A percentile compares a stretch with the other conserved stretches of the same genome.
Evolutionary conservation across 1,284 basidiomycete genomes (phyloP).

Genomic region (Apiotrichum siamense): DNA sequence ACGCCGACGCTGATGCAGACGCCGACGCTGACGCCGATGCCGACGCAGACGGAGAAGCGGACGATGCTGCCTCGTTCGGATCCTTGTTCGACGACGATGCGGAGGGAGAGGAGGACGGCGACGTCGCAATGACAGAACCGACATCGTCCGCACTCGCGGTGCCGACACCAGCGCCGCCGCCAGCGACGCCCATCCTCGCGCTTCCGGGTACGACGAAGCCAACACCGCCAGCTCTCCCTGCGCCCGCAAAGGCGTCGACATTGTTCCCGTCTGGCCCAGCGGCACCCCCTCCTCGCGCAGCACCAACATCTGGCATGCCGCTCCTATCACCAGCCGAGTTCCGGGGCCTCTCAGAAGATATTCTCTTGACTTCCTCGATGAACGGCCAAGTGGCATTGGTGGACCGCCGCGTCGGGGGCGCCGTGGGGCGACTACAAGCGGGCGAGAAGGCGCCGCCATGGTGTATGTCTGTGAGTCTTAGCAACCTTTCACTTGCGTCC

Average conservation of each 20-base stretch:
- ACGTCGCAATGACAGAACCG: constrained; percentile 4
- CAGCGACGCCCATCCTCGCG: constrained; percentile 15
- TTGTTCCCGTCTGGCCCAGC: not conserved
- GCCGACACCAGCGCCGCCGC: constrained; percentile 5
- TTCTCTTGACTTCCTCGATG: constrained; percentile 81
- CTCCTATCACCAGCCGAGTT: constrained; percentile 58
- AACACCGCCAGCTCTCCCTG: not conserved
- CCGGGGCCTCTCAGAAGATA: constrained; percentile 66
- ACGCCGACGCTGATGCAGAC: constrained; percentile 11
- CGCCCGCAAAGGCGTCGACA: not conserved
- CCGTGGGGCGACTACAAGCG: constrained; percentile 77
- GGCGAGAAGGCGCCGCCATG: constrained; percentile 82
- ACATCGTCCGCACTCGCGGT: constrained; percentile 5
- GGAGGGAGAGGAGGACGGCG: constrained; percentile 29
- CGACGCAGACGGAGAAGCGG: constrained; percentile 6
- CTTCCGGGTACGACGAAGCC: constrained; percentile 5
- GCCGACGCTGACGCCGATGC: not conserved
- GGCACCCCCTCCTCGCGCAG: constrained; percentile 9
- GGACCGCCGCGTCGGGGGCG: constrained; percentile 59
- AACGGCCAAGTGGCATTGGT: constrained; percentile 90
- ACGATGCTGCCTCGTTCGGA: constrained; percentile 25
- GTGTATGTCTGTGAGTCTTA: constrained; percentile 78
- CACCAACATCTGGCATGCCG: constrained; percentile 23
- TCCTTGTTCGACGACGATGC: constrained; percentile 40
- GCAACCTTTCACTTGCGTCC: not conserved